Base-by-base conservation (phyloP, 495 filamentous ascomycete species). In the Trichoderma parareesei region DNA sequence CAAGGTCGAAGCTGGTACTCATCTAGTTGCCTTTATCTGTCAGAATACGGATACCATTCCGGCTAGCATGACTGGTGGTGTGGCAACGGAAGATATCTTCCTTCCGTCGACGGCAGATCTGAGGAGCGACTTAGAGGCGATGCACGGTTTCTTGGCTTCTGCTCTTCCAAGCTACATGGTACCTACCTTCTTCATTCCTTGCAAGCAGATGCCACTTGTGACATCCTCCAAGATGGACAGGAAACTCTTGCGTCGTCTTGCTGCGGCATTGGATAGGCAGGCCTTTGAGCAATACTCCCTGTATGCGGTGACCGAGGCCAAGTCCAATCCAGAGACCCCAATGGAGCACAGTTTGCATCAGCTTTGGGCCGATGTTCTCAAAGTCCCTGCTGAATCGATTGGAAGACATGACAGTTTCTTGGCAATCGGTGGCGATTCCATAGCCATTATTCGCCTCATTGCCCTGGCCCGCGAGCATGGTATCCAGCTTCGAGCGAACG, bases 131-230 rank as follows among this genome's bases (percentile, higher is more conserved):
- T 7, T 62, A n/a, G 18, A 20, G 10, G n/a, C 35, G 2, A 5
- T 62, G 38, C 6, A 16, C 8, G 16, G 16, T 18, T 18, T 4
- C 11, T 42, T 62, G 37, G 42, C 6, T 11, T 10, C 20, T 41
- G 16, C 14, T 43, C 11, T 62, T 11, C 60, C 60, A 0, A 18
- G 37, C 38, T 62, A 62, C 16, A 62, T 62, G 85, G 75, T 87
- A 55, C 86, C 86, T 2, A 73, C 80, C 6, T 71, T 81, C 0
- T 88, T 81, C 69, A 18, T 62, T 14, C 60, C 60, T 20, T 62
- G 60, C 37, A 44, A 18, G 38, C 2, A 40, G 4, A 62, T 62
- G 60, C 60, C 60, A n/a, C 41, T 44, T 0, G 41, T 62, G 6
- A 41, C 60, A 18, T 62, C 60, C 2, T 41, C 60, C 9, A 62